Conservation (phyloP, 805 yeast species). For the Ogataea methanolica region DNA sequence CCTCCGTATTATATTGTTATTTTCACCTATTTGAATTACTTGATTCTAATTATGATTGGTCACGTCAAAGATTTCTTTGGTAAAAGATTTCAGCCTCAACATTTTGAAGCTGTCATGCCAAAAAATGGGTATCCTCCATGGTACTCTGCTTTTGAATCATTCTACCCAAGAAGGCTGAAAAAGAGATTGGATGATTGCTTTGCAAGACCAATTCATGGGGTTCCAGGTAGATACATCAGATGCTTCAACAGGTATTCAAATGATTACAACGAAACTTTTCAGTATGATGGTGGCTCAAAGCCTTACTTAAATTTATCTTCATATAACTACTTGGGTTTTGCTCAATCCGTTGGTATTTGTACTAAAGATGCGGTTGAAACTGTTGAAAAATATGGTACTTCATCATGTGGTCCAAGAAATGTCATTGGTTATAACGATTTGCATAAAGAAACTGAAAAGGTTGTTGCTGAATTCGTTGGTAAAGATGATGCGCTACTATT, state of each 20-base stretch:
- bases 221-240: slow-evolving; percentile 87
- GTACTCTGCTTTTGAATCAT: slow-evolving; percentile 89
- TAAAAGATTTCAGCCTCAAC: slow-evolving; percentile 60
- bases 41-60: slow-evolving; percentile 82
- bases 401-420: slow-evolving; percentile 74
- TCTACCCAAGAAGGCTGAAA: slow-evolving; percentile 89
- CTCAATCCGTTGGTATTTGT: slow-evolving; percentile 90
- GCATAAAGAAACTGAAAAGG: slow-evolving; percentile 67
- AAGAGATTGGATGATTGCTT: slow-evolving; percentile 91
- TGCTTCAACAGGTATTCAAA: slow-evolving; percentile 75
- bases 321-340: slow-evolving; percentile 94
- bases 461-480: slow-evolving; percentile 82
- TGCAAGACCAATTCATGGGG: slow-evolving; percentile 94
- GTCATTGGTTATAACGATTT: slow-evolving; percentile 72
- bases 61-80: slow-evolving; percentile 89
- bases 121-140: slow-evolving; percentile 93
- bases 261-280: slow-evolving; percentile 59
- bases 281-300: slow-evolving; percentile 69
- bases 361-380: slow-evolving; percentile 68
- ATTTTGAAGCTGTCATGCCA: slow-evolving; percentile 63
- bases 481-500: slow-evolving; percentile 83
- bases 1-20: slow-evolving; percentile 80
- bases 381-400: slow-evolving; percentile 67
- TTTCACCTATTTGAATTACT: slow-evolving; percentile 79
- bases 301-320: slow-evolving; percentile 84